Percentiles rank a stretch among this genome's conserved stretches.
Evolutionary conservation across 2,329 filamentous ascomycete species (phyloP).

Genomic region (Aureobasidium sp.): DNA sequence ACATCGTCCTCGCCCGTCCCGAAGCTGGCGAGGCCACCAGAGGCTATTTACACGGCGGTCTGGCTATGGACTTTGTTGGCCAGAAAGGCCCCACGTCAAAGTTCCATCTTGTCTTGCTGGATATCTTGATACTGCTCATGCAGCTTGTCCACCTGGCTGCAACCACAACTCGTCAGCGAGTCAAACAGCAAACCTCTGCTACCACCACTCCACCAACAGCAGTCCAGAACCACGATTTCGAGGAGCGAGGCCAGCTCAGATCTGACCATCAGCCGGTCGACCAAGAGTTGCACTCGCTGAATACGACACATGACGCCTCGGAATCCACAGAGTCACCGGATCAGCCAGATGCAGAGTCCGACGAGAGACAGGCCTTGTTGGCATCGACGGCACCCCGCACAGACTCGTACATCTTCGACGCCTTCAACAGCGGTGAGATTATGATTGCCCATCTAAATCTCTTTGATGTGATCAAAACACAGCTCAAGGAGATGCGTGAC

Average conservation of each 20-base stretch:
- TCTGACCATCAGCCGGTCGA: slow-evolving; percentile 32
- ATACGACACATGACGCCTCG: slow-evolving; percentile 18
- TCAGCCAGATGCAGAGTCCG: slow-evolving; percentile 14
- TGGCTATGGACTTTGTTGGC: slow-evolving; percentile 60
- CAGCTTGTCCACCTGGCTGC: slow-evolving; percentile 53
- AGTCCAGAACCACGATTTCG: slow-evolving; percentile 51
- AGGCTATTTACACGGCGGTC: slow-evolving; percentile 54
- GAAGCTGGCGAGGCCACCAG: slow-evolving; percentile 41
- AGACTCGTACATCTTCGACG: slow-evolving; percentile 35
- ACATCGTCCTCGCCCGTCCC: slow-evolving; percentile 37
- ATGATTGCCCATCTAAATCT: slow-evolving; percentile 40
- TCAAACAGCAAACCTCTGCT: slow-evolving; percentile 32
- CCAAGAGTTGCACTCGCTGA: slow-evolving; percentile 35
- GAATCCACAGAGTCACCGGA: background rate
- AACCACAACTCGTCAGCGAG: slow-evolving; percentile 45
- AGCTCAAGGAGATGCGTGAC: slow-evolving; percentile 34
- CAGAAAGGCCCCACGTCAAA: slow-evolving; percentile 52
- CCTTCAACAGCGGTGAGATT: slow-evolving; percentile 42
- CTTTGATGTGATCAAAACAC: slow-evolving; percentile 35
- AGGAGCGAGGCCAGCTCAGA: slow-evolving; percentile 46
- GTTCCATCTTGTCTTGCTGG: slow-evolving; percentile 45
- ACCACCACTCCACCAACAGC: slow-evolving; percentile 22
- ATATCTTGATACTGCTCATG: slow-evolving; percentile 47
- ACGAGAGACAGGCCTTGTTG: slow-evolving; percentile 17
- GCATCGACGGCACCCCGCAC: slow-evolving; percentile 20